Evolutionary conservation across 2,329 filamentous ascomycete species (phyloP).

Genomic region (Hypoxylon sp.): DNA sequence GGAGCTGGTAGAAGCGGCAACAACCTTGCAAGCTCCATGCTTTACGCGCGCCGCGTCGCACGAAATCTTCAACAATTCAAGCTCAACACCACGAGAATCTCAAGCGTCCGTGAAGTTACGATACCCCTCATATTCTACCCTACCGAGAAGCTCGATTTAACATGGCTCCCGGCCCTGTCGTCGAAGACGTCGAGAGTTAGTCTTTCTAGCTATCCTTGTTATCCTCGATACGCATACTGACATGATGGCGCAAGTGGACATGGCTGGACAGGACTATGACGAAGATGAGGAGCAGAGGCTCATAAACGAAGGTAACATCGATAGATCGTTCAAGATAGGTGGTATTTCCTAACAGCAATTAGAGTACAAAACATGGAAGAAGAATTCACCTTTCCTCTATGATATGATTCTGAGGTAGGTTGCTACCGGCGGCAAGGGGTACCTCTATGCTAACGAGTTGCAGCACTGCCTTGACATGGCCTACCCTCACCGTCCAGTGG

Average conservation of each 20-base stretch:
- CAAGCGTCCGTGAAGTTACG: constrained; percentile 7
- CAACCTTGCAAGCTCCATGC: constrained; percentile 23
- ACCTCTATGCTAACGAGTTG: constrained; percentile 2
- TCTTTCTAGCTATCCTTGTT: constrained; percentile 25
- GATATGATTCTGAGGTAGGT: constrained; percentile 90
- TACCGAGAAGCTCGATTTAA: constrained; percentile 16
- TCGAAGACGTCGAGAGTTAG: constrained; percentile 67
- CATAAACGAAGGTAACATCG: constrained; percentile 84
- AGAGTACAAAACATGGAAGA: constrained; percentile 99
- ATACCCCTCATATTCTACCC: background rate
- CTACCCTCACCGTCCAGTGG: constrained; percentile 97
- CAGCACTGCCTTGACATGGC: constrained; percentile 93
- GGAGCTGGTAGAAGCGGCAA: constrained; percentile 2
- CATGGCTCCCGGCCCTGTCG: constrained; percentile 65
- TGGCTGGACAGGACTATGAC: constrained; percentile 75
- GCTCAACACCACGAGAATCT: constrained; percentile 16
- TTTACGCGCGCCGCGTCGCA: constrained; percentile 53
- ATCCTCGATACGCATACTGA: constrained; percentile 34
- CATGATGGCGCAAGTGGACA: constrained; percentile 58
- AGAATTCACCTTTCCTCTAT: constrained; percentile 98
- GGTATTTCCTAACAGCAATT: constrained; percentile 33
- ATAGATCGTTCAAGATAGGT: background rate
- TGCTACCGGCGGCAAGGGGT: constrained; percentile 8
- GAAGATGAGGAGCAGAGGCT: constrained; percentile 84
- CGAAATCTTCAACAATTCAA: constrained; percentile 12